Base-by-base conservation (phyloP, 2,329 filamentous ascomycete genomes). In the Curvularia spicifera region DNA sequence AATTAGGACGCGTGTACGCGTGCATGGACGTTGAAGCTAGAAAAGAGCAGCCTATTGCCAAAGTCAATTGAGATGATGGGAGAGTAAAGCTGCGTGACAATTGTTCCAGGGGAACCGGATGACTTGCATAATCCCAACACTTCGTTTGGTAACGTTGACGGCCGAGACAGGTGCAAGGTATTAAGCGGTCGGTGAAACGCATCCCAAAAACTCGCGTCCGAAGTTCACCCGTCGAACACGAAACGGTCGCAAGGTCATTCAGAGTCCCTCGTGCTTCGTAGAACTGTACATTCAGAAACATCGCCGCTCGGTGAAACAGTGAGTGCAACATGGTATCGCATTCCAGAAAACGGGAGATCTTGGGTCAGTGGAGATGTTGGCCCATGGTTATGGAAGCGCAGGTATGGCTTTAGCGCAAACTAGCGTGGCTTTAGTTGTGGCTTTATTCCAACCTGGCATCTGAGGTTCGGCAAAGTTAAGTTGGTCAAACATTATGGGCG, bases 1-100 rank as follows among this genome's bases (percentile, higher is more conserved):
- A 15, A 50, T 50, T 50, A 15, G 9, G 47, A 50, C 47, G 44
- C 44, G 44, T 47, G 28, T 47, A 47, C 28, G 9, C 10, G 8
- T 35, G 33, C 8, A 4, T n/a, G 4, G 44, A 31, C 15, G 3
- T 33, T 12, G 28, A 20, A n/a, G 29, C 44, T 15, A 33, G 28
- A 15, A n/a, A 28, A 28, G 26, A 9, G 24, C 5, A 15, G 2
- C 24, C n/a, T 12, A 4, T 28, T n/a, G 7, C 13, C 22, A 10
- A 28, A 15, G 15, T 44, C 8, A 28, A n/a, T 10, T 28, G 12
- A 18, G 24, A 12, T 43, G 6, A n/a, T 6, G 22, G 2, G 24
- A 28, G 24, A 8, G 13, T 4, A 7, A 44, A 44, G 1, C 13
- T 10, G 15, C 24, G 9, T 28, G 5, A 26, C 42, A n/a, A 28